Evolutionary conservation across 441 rosid genomes (phyloP), one percentile per base, ranked within the genome.

Genomic region (Euphorbia corollata): DNA sequence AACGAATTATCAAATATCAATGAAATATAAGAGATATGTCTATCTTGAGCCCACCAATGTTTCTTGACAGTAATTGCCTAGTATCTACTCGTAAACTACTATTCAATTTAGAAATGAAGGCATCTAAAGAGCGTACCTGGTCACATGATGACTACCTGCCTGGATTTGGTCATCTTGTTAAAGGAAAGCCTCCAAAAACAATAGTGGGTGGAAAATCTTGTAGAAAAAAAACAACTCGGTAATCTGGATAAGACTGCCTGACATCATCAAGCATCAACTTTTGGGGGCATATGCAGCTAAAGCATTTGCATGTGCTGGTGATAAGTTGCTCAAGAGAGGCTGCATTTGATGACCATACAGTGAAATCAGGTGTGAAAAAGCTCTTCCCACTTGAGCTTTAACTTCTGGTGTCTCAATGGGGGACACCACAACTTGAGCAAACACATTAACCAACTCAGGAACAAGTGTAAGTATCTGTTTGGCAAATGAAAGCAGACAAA

Each of bases 281-380:
- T 74, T 75, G 4, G 93, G 80, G 70, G 90, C 88, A 78, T 85
- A 87, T 36, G 87, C 79, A 73, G 97, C 90, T 22, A 95, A 77
- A 59, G 85, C 96, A 73, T 84, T 88, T 27, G 99, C 97, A 71
- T 87, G 95, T 61, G 86, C 77, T 6, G 96, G 92, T 0, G 99
- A 80, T 56, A 95, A 79, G 79, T 57, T 80, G 77, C 89, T 84
- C 64, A 95, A 64, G 41, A 92, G 61, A 11, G 93, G 97, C 63
- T 92, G 93, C 88, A 95, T 86, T 87, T 92, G 96, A 67, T 87
- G 81, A 22, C 98, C 96, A 45, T 84, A 90, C 32, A 90, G 85
- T 1, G 96, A 82, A 55, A 92, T 68, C 41, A 95, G 82, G 79
- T 95, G 97, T 39, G 93, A 78, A 72, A 92, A 95, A 36, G 96